These are phyloP conservation scores for Colletotrichum tropicicola DNA, from an alignment of 2,329 filamentous ascomycete genomes.

Conservation along the genomic window DNA sequence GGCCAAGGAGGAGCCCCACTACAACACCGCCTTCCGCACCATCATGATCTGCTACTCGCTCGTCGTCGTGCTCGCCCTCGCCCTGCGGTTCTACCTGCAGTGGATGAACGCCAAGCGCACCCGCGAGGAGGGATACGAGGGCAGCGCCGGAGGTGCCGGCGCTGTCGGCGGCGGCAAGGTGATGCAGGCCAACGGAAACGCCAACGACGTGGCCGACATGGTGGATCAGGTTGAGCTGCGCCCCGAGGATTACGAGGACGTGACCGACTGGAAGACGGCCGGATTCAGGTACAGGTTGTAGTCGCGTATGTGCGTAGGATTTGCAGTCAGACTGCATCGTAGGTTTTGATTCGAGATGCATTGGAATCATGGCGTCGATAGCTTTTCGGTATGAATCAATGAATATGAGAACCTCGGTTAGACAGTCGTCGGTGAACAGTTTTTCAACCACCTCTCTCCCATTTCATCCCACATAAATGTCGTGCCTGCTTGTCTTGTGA, in stretches of 20 bases:
- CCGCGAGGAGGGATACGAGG: constrained; percentile 52
- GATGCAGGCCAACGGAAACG: constrained; percentile 35
- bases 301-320: background rate
- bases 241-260: constrained; percentile 61
- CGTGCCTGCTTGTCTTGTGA: too few relatives aligned
- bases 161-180: constrained; percentile 48
- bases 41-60: constrained; percentile 67
- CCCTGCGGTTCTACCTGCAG: constrained; percentile 57
- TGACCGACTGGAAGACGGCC: constrained; percentile 67
- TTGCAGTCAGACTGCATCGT: too few relatives aligned
- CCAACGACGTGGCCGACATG: constrained; percentile 38
- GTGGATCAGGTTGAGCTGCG: constrained; percentile 47
- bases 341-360: too few relatives aligned
- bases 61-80: constrained; percentile 52
- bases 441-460: too few relatives aligned
- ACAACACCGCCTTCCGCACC: constrained; percentile 61
- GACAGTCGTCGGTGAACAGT: too few relatives aligned
- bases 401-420: too few relatives aligned
- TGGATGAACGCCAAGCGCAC: constrained; percentile 53
- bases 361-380: too few relatives aligned
- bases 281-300: constrained; percentile 65
- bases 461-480: too few relatives aligned
- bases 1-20: constrained; percentile 57
- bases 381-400: too few relatives aligned
- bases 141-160: constrained; percentile 51